A percentile compares a stretch with the other conserved stretches of the same genome.
phyloP scores from a whole-genome alignment of 2,329 filamentous ascomycete species.

The Penicillium sp. region DNA sequence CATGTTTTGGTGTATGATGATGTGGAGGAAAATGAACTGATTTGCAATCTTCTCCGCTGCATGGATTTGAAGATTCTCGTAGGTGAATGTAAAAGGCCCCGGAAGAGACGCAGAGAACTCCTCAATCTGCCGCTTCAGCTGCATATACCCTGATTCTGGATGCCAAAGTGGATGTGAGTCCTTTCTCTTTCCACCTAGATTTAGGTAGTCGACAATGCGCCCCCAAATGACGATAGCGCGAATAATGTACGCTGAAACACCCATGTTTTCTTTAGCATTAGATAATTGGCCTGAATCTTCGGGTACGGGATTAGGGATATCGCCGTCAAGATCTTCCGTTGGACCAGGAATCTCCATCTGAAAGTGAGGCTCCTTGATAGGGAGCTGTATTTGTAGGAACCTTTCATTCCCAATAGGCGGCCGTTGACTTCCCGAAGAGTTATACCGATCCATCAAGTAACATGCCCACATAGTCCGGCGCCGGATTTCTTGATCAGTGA shows the following conservation, averaged over 20 bases:
- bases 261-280: slow-evolving; percentile 80
- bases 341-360: slow-evolving; percentile 85
- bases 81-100: slow-evolving; percentile 66
- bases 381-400: slow-evolving; percentile 82
- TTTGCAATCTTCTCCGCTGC: slow-evolving; percentile 81
- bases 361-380: slow-evolving; percentile 86
- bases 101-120: slow-evolving; percentile 69
- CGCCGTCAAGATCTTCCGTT: slow-evolving; percentile 78
- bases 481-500: slow-evolving; percentile 89
- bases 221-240: slow-evolving; percentile 86
- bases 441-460: slow-evolving; percentile 96
- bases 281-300: slow-evolving; percentile 62
- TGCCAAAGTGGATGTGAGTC: slow-evolving; percentile 80
- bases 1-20: slow-evolving; percentile 82
- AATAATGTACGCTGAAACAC: slow-evolving; percentile 86
- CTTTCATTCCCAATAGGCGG: slow-evolving; percentile 90
- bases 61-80: slow-evolving; percentile 81
- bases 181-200: slow-evolving; percentile 78
- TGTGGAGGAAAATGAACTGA: slow-evolving; percentile 89
- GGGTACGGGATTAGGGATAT: slow-evolving; percentile 60
- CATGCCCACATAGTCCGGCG: slow-evolving; percentile 97
- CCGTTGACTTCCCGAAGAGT: slow-evolving; percentile 88
- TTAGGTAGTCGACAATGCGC: slow-evolving; percentile 81
- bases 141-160: slow-evolving; percentile 70
- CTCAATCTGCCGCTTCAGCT: slow-evolving; percentile 67